Evolutionary conservation across 495 filamentous ascomycete genomes (phyloP), one percentile per base, ranked within the genome.

Genomic region (Lophiostoma macrostomum): DNA sequence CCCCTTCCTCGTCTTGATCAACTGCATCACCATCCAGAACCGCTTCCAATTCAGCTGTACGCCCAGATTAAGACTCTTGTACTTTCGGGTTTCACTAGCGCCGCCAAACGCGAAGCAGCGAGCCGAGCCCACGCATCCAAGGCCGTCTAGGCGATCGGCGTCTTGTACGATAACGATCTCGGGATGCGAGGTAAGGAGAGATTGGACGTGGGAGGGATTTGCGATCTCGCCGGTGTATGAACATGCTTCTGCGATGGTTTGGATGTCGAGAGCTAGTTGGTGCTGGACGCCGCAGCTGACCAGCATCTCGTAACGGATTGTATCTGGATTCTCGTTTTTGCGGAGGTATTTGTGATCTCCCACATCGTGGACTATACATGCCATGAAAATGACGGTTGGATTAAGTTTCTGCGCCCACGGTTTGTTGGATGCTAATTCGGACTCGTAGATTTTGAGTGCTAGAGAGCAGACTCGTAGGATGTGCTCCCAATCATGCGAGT

Each of bases 81-180:
- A n/a, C n/a, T n/a, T n/a, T n/a, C n/a, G n/a, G n/a, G n/a, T n/a
- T 20, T 22, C 8, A 8, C 10, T 42, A 5, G 39, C 39, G 22
- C 39, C 39, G 39, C 18, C 7, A 23, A 10, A 42, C 2, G 86
- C 85, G 67, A 96, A 94, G 32, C 78, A 76, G 28, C 90, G 67
- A 2, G 79, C 90, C 46, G 94, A 80, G 1, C 90, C 90, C 42
- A 95, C 74, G 1, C 87, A 86, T 0, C 90, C 90, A 58, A 95
- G 78, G 1, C 89, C 87, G 74, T 96, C 90, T 31, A 96, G 71
- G 5, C 90, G 76, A 70, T 96, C 90, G 2, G 90, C 90, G 69
- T 95, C 90, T 67, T 95, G 90, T 11, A 95, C 88, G 35, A 93
- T 77, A 0, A 75, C 87, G 4, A 96, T 70, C 69, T 96, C 90